A percentile compares a stretch with the other conserved stretches of the same genome.
Conservation (phyloP, 768 basidiomycete species). For the Suillus occidentalis region DNA sequence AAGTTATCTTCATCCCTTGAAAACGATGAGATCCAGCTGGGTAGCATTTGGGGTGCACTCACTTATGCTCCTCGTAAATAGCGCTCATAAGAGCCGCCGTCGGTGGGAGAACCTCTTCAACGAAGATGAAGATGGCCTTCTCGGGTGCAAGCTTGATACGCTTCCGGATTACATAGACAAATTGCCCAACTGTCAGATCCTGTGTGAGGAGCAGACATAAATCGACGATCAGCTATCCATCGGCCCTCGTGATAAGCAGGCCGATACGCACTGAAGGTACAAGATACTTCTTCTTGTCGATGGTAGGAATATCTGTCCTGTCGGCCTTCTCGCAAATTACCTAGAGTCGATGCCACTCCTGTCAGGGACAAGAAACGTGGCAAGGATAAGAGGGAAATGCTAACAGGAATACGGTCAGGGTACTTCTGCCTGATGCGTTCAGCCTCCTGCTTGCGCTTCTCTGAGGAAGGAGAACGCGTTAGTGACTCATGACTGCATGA, state of each 20-base stretch:
- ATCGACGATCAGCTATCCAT: slow-evolving; percentile 28
- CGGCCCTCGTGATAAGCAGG: slow-evolving; percentile 6
- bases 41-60: slow-evolving; percentile 32
- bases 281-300: slow-evolving; percentile 99
- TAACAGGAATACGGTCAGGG: slow-evolving; percentile 94
- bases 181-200: slow-evolving; percentile 97
- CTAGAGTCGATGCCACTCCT: slow-evolving; percentile 40
- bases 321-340: slow-evolving; percentile 99
- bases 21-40: slow-evolving; percentile 26
- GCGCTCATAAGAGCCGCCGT: slow-evolving; percentile 98
- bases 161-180: slow-evolving; percentile 99
- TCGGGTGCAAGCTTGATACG: slow-evolving; percentile 99
- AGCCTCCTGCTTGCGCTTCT: slow-evolving; percentile 99
- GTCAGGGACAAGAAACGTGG: slow-evolving; percentile 12
- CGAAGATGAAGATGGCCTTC: slow-evolving; percentile 99
- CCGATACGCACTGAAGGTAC: slow-evolving; percentile 81
- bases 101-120: slow-evolving; percentile 97
- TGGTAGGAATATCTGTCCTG: slow-evolving; percentile 96
- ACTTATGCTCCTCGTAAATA: slow-evolving; percentile 99
- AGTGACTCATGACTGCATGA: slow-evolving; percentile 30
- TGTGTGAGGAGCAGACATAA: slow-evolving; percentile 30
- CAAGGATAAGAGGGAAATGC: slow-evolving; percentile 27
- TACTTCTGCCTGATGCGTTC: slow-evolving; percentile 99
- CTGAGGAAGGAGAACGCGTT: slow-evolving; percentile 41
- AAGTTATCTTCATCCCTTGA: slow-evolving; percentile 97